Conservation (phyloP, 768 basidiomycete genomes). For the Phylloporus sp. region DNA sequence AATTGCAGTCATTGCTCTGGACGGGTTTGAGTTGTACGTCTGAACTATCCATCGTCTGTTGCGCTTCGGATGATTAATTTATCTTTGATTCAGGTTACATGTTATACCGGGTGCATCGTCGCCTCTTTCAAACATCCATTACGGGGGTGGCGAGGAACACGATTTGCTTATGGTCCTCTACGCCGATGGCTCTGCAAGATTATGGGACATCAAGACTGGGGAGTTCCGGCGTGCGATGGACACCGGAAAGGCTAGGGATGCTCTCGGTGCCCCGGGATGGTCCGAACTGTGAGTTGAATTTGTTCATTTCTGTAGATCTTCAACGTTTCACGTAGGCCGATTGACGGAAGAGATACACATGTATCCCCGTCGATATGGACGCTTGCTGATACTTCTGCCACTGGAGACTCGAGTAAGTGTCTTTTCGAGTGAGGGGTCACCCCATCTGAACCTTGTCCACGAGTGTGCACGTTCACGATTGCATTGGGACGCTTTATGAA, state of each 20-base stretch:
- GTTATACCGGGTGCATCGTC: conserved; percentile 80
- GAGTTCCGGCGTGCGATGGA: conserved; percentile 87
- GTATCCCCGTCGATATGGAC: conserved; percentile 24
- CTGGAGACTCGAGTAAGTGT: conserved; percentile 24
- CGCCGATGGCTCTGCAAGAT: conserved; percentile 65
- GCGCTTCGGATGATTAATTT: not conserved
- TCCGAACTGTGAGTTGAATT: conserved; percentile 49
- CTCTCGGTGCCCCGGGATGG: conserved; percentile 74
- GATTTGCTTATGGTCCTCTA: conserved; percentile 77
- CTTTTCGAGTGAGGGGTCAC: conserved; percentile 10
- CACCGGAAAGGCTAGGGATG: conserved; percentile 69
- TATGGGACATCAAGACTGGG: conserved; percentile 82
- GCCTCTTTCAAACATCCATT: conserved; percentile 57
- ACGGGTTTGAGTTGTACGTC: conserved; percentile 75
- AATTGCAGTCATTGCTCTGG: conserved; percentile 71
- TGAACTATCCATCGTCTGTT: not conserved
- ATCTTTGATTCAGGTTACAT: conserved; percentile 50
- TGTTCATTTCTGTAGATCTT: not conserved
- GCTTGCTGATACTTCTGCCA: conserved; percentile 16
- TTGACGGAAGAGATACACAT: conserved; percentile 27
- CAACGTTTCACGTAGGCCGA: conserved; percentile 12
- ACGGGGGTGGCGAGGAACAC: conserved; percentile 44
- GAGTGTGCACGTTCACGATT: conserved; percentile 49
- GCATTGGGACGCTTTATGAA: conserved; percentile 51
- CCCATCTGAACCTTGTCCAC: conserved; percentile 19